These are phyloP conservation scores for Serendipita sp. DNA, from an alignment of 768 basidiomycete genomes.

Conservation along the genomic window DNA sequence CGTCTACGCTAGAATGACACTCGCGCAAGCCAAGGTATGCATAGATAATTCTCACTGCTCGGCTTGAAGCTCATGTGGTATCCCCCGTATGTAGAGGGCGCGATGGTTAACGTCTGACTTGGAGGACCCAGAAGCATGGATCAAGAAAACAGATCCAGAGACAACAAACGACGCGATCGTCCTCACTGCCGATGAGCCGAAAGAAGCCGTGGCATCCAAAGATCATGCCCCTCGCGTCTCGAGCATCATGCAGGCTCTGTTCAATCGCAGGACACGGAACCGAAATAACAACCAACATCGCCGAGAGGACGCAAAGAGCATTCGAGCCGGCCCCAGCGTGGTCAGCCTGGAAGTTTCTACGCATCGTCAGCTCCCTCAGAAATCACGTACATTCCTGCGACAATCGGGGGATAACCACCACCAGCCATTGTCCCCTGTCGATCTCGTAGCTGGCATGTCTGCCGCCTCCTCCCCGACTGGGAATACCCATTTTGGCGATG, in stretches of 20 bases:
- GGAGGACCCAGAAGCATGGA: constrained; percentile 52
- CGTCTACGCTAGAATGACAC: constrained; percentile 49
- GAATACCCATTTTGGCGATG: neutral
- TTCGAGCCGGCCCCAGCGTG: neutral
- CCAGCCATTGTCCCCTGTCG: neutral
- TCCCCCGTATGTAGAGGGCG: constrained; percentile 14
- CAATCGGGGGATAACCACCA: neutral
- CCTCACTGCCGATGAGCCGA: constrained; percentile 65
- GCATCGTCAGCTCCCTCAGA: neutral
- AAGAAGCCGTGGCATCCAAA: constrained; percentile 31
- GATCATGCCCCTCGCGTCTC: neutral
- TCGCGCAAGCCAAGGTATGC: constrained; percentile 69
- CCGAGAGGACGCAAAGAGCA: neutral
- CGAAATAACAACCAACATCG: no score
- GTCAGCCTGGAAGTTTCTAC: constrained; percentile 2
- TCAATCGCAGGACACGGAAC: neutral
- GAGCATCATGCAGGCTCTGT: neutral
- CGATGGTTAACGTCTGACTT: constrained; percentile 59
- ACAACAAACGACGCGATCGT: constrained; percentile 30
- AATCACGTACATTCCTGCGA: neutral
- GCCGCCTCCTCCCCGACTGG: constrained; percentile 3
- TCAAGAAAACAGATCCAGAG: constrained; percentile 40
- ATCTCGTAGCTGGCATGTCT: neutral
- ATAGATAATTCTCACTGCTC: neutral
- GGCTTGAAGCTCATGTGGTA: constrained; percentile 26